A percentile compares a stretch with the other conserved stretches of the same genome.
Evolutionary conservation across 768 basidiomycete genomes (phyloP).

Genomic region (Mycena alexandri): DNA sequence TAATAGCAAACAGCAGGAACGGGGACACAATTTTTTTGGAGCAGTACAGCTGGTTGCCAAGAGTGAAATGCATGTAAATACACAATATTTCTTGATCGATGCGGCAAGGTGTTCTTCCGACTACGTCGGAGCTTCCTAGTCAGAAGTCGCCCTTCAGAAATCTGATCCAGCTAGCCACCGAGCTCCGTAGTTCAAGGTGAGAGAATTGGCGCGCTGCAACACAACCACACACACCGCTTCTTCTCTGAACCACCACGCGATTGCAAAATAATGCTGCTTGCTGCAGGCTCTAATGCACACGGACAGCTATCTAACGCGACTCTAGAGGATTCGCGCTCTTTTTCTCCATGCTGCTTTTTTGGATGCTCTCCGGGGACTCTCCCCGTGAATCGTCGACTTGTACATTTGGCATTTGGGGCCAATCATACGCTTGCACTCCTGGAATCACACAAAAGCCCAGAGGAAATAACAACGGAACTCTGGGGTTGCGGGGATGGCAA

Average conservation of each 20-base stretch:
- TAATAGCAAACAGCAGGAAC: no score
- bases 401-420: slow-evolving; percentile 75
- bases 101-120: no score
- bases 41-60: no score
- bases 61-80: no score
- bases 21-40: no score
- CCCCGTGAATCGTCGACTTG: slow-evolving; percentile 49
- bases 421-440: slow-evolving; percentile 85
- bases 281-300: slow-evolving; percentile 64
- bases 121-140: no score
- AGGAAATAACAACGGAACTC: slow-evolving; percentile 51
- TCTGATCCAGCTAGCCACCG: no score
- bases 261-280: slow-evolving; percentile 42
- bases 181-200: no score
- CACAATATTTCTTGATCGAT: no score
- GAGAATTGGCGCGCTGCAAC: no score
- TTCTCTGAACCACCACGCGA: background rate
- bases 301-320: slow-evolving; percentile 64
- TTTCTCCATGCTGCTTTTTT: slow-evolving; percentile 56
- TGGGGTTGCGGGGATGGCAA: slow-evolving; percentile 84
- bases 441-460: slow-evolving; percentile 41
- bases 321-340: slow-evolving; percentile 60
- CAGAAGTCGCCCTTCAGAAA: no score
- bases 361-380: slow-evolving; percentile 45
- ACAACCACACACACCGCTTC: no score